Evolutionary conservation across 2,329 filamentous ascomycete species (phyloP).

Genomic region (Arthrobotrys sphaeroides): DNA sequence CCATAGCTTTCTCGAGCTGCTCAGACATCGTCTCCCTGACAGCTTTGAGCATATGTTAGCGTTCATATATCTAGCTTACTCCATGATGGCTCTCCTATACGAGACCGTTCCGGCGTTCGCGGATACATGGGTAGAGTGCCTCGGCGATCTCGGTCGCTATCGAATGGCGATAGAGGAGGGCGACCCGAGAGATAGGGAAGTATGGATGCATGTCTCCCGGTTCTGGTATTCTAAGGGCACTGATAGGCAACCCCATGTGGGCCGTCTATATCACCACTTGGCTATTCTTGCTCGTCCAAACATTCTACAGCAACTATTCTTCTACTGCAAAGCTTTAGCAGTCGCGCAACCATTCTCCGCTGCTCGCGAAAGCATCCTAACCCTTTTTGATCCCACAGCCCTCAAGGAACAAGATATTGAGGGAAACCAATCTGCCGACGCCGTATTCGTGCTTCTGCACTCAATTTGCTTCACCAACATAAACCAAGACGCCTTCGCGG

Average conservation of each 20-base stretch:
- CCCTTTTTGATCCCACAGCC: slow-evolving; percentile 72
- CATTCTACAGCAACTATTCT: slow-evolving; percentile 75
- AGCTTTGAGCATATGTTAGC: slow-evolving; percentile 88
- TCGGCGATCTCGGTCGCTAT: slow-evolving; percentile 79
- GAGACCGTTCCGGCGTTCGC: slow-evolving; percentile 85
- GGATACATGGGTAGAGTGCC: slow-evolving; percentile 91
- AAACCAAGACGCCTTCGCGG: slow-evolving; percentile 64
- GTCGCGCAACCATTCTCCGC: slow-evolving; percentile 73
- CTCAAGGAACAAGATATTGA: slow-evolving; percentile 59
- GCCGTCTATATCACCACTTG: slow-evolving; percentile 86
- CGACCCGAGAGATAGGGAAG: slow-evolving; percentile 76
- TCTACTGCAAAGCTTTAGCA: slow-evolving; percentile 75
- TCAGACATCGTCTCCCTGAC: slow-evolving; percentile 76
- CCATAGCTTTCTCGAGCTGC: slow-evolving; percentile 80
- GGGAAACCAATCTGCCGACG: slow-evolving; percentile 66
- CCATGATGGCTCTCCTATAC: slow-evolving; percentile 85
- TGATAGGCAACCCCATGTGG: slow-evolving; percentile 77
- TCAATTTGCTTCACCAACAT: slow-evolving; percentile 71
- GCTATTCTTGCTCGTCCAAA: slow-evolving; percentile 79
- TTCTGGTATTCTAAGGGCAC: slow-evolving; percentile 88
- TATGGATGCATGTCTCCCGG: slow-evolving; percentile 80
- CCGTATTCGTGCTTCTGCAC: slow-evolving; percentile 71
- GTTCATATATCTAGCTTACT: slow-evolving; percentile 89
- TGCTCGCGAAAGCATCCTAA: slow-evolving; percentile 75
- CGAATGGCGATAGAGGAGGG: slow-evolving; percentile 91